A percentile compares a stretch with the other conserved stretches of the same genome.
Conservation (phyloP, 129 eudicot genomes). For the Tagetes patula region DNA sequence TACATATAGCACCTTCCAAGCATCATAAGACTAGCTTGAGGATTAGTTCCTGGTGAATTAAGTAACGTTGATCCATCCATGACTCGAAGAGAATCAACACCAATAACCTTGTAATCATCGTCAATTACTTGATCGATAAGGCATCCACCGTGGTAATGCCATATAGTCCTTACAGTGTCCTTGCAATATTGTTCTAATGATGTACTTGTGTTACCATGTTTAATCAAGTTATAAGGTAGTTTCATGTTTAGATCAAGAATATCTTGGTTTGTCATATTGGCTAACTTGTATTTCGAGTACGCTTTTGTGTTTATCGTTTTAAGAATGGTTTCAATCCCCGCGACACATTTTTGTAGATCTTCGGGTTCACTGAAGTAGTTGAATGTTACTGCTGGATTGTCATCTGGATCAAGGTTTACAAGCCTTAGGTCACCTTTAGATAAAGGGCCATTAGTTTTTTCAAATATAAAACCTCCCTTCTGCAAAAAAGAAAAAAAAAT, state of each 20-base stretch:
- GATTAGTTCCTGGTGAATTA: slow-evolving; percentile 82
- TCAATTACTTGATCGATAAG: slow-evolving; percentile 71
- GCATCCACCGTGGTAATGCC: slow-evolving; percentile 95
- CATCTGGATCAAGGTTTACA: slow-evolving; percentile 31
- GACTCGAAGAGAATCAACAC: slow-evolving; percentile 64
- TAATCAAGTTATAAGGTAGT: slow-evolving; percentile 52
- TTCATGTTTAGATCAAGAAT: slow-evolving; percentile 60
- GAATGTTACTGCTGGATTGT: slow-evolving; percentile 65
- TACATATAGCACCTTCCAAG: slow-evolving; percentile 61
- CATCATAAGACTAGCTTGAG: slow-evolving; percentile 94
- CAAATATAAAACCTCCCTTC: slow-evolving; percentile 73
- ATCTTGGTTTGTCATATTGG: slow-evolving; percentile 29
- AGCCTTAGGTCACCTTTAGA: slow-evolving; percentile 64
- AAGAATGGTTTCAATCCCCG: slow-evolving; percentile 51
- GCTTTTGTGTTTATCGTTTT: slow-evolving; percentile 43
- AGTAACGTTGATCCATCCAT: slow-evolving; percentile 78
- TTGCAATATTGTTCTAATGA: slow-evolving; percentile 65
- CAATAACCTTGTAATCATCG: slow-evolving; percentile 65
- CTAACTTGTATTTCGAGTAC: slow-evolving; percentile 37
- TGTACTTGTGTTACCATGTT: slow-evolving; percentile 41
- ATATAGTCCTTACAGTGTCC: slow-evolving; percentile 67
- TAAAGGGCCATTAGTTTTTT: slow-evolving; percentile 63
- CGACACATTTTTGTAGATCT: slow-evolving; percentile 69
- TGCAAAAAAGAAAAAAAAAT: neutral
- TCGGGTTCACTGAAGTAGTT: slow-evolving; percentile 62